Base-by-base conservation (phyloP, 345 rosid species). In the Gossypium turneri region DNA sequence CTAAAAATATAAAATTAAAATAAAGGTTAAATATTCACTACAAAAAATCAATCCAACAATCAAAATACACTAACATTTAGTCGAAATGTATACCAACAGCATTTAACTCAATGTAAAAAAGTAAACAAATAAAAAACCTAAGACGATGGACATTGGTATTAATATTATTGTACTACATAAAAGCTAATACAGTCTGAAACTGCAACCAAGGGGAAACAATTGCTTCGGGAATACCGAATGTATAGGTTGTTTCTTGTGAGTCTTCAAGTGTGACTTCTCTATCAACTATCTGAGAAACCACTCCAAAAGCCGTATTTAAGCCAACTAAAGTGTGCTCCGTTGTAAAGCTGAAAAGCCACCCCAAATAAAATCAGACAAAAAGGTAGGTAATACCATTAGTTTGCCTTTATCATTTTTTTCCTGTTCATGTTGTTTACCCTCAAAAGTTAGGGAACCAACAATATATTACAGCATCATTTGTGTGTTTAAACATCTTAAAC, bases 281-380 rank as follows among this genome's bases (percentile, higher is more conserved):
- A 73, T 82, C 84, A 20, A 78, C 63, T 69, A 82, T 74, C 71
- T 77, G 78, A 0, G 59, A 69, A 63, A 70, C 68, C 55, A 78
- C 77, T 67, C 69, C 85, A 13, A 96, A 81, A 59, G 90, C 92
- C 60, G 80, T 85, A 84, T 96, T 93, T 90, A 96, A 79, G 72
- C 92, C 92, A 64, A 83, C 72, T 2, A 97, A 88, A 73, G 84
- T 84, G 43, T 79, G 84, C 63, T 93, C 91, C 4, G 94, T 88
- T 52, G 75, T 72, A 60, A 93, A 92, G 89, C 99, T 95, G 89
- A 72, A 79, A 34, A 76, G 70, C 43, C 44, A 60, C 45, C 67
- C 38, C 70, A 66, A 64, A 63, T 38, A 5, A 76, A 77, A 70
- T 41, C 43, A 67, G 50, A 64, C 55, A 44, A 25, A 22, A 24